Conservation (phyloP, 2,329 filamentous ascomycete genomes). For the Colletotrichum viniferum region DNA sequence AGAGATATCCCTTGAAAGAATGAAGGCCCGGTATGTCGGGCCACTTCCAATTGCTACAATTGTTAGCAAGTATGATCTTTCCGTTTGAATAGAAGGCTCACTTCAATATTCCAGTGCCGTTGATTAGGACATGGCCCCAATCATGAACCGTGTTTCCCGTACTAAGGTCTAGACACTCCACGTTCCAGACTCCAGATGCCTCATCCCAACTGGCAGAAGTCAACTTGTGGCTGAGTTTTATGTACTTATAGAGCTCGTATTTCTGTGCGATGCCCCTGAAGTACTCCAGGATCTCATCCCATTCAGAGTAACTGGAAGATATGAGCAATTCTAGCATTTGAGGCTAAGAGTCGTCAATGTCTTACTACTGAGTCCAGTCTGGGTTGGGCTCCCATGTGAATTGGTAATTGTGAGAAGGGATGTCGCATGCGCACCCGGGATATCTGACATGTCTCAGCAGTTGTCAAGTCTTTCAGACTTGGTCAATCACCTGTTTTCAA, state of each 20-base stretch:
- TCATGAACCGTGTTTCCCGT: background rate
- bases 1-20: background rate
- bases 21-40: background rate
- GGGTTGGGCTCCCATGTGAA: constrained; percentile 61
- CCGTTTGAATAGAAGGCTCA: background rate
- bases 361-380: constrained; percentile 40
- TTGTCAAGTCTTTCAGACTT: background rate
- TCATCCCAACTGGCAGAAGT: background rate
- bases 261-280: background rate
- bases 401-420: constrained; percentile 24
- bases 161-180: background rate
- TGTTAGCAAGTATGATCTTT: background rate
- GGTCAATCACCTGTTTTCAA: constrained; percentile 21
- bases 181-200: background rate
- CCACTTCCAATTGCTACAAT: background rate
- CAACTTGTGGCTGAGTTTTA: background rate
- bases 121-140: background rate
- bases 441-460: background rate
- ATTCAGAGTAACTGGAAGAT: background rate
- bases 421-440: constrained; percentile 25
- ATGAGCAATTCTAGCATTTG: background rate
- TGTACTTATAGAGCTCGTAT: background rate
- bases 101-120: background rate
- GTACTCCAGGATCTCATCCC: background rate
- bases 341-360: background rate